Percentiles rank a stretch among this genome's conserved stretches.
Conservation (phyloP, 106 monocot genomes). For the Apostasia ramifera region DNA sequence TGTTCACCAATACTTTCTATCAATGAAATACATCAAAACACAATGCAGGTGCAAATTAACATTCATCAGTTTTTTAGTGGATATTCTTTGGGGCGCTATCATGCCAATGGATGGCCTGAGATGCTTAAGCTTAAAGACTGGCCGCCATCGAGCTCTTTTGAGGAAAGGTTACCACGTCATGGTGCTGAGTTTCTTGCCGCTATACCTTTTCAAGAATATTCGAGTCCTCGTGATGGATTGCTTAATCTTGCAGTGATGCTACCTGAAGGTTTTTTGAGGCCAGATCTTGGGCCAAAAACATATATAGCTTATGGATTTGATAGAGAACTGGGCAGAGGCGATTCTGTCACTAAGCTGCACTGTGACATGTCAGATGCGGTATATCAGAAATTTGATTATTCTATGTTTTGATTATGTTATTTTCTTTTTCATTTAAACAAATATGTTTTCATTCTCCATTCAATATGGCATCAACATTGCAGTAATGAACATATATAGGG, state of each 20-base stretch:
- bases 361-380: slow-evolving; percentile 26
- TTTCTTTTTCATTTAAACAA: too few relatives aligned
- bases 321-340: slow-evolving; percentile 15
- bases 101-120: slow-evolving; percentile 10
- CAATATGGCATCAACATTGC: too few relatives aligned
- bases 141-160: slow-evolving; percentile 13
- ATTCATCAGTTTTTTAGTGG: slow-evolving; percentile 16
- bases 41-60: slow-evolving; percentile 16
- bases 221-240: slow-evolving; percentile 10
- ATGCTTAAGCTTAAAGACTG: slow-evolving; percentile 27
- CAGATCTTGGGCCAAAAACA: slow-evolving; percentile 22
- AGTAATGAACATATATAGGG: too few relatives aligned
- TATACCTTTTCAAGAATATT: slow-evolving; percentile 20
- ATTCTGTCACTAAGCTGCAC: slow-evolving; percentile 22
- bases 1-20: too few relatives aligned
- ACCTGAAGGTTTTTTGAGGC: slow-evolving; percentile 12
- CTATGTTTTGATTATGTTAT: too few relatives aligned
- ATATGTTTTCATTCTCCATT: too few relatives aligned
- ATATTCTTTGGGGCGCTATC: slow-evolving; percentile 4
- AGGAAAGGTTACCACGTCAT: slow-evolving; percentile 14
- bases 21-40: too few relatives aligned
- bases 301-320: slow-evolving; percentile 20
- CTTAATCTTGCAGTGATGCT: slow-evolving; percentile 18
- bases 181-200: slow-evolving; percentile 13
- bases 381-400: background rate